phyloP scores from a whole-genome alignment of 192 early-diverging fungal species.

The Chytriomyces confervae region DNA sequence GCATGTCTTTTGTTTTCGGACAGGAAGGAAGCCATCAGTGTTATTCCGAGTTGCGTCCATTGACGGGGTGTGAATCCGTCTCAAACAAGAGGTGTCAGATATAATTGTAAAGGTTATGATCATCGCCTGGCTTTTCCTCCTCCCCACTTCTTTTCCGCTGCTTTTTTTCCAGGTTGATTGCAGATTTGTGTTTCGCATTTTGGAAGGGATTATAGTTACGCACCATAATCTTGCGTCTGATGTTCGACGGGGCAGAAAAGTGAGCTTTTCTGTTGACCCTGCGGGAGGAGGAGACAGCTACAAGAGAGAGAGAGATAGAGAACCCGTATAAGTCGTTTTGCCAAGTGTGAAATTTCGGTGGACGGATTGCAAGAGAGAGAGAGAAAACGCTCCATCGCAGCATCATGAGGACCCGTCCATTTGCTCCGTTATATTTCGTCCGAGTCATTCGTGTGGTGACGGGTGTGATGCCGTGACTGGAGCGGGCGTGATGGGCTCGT shows the following conservation, averaged over 20 bases:
- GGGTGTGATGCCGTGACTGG: neutral
- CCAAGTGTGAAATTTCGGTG: no score
- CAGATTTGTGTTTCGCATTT: no score
- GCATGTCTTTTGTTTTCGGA: no score
- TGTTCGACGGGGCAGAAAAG: conserved; percentile 94
- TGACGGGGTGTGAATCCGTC: conserved; percentile 16
- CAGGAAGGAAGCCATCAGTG: neutral
- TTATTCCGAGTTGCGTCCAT: conserved; percentile 25
- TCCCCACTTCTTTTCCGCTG: no score
- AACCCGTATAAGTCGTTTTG: no score
- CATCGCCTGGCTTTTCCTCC: no score
- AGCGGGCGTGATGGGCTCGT: neutral
- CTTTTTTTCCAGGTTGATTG: no score
- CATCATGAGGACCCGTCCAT: neutral
- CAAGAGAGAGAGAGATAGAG: no score
- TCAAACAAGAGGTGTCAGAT: conserved; percentile 9
- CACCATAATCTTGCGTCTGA: conserved; percentile 93
- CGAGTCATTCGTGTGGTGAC: neutral
- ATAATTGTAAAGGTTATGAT: neutral
- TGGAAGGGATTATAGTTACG: neutral
- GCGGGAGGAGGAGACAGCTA: conserved; percentile 51
- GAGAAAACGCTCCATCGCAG: neutral
- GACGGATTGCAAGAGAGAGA: no score
- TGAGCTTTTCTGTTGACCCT: conserved; percentile 98
- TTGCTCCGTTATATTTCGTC: neutral